A percentile compares a stretch with the other conserved stretches of the same genome.
phyloP scores from a whole-genome alignment of 768 basidiomycete species.

The Astraeus odoratus region DNA sequence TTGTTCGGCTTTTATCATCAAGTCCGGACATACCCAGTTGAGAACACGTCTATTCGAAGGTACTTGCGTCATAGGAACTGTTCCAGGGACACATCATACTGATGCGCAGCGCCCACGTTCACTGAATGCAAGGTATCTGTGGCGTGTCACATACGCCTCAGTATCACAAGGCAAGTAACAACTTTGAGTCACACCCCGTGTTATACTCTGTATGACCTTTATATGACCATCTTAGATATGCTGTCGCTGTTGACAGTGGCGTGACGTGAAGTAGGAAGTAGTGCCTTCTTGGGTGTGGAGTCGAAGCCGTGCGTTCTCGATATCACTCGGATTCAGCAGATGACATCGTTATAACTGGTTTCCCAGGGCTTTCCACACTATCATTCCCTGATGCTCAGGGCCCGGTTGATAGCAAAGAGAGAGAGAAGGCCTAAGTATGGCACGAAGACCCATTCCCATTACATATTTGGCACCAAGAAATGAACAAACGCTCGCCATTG shows the following conservation, averaged over 20 bases:
- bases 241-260: conserved; percentile 17
- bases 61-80: not conserved
- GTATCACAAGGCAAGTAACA: conserved; percentile 11
- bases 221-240: not conserved
- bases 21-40: not conserved
- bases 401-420: conserved; percentile 6
- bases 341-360: not conserved
- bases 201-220: not conserved
- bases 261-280: conserved; percentile 9
- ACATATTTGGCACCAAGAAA: not conserved
- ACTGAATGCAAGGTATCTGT: not conserved
- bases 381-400: not conserved
- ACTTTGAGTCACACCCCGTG: conserved; percentile 12
- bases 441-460: conserved; percentile 5
- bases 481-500: not conserved
- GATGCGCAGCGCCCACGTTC: too few relatives aligned
- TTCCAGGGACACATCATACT: too few relatives aligned
- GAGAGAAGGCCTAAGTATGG: conserved; percentile 5
- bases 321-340: not conserved
- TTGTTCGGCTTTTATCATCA: not conserved
- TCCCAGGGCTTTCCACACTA: not conserved
- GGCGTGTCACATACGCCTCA: not conserved
- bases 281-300: not conserved
- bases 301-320: not conserved
- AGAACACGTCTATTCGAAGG: not conserved